Conservation (phyloP, 2,329 filamentous ascomycete genomes). For the Hymenotorrendiella dingleyae region DNA sequence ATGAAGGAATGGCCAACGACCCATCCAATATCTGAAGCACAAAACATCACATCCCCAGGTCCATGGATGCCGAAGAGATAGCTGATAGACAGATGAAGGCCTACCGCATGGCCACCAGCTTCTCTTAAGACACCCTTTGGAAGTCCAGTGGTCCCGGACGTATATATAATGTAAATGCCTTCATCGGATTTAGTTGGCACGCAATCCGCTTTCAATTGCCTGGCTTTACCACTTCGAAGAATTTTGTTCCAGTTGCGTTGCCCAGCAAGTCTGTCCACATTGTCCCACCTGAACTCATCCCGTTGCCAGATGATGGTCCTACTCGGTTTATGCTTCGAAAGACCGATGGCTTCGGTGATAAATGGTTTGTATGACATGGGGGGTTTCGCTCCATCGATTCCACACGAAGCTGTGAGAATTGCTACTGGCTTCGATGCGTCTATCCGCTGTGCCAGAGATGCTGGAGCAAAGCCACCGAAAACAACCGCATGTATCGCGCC, state of each 20-base stretch:
- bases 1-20: slow-evolving; percentile 85
- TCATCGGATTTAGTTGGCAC: slow-evolving; percentile 76
- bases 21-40: slow-evolving; percentile 84
- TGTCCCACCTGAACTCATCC: slow-evolving; percentile 68
- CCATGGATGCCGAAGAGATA: slow-evolving; percentile 80
- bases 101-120: slow-evolving; percentile 81
- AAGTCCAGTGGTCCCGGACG: slow-evolving; percentile 72
- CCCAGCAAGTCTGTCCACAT: slow-evolving; percentile 57
- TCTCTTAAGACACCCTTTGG: slow-evolving; percentile 82
- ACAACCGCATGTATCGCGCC: slow-evolving; percentile 89
- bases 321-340: slow-evolving; percentile 64
- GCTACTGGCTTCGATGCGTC: slow-evolving; percentile 70
- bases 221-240: slow-evolving; percentile 61
- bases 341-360: slow-evolving; percentile 64
- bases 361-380: slow-evolving; percentile 72
- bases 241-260: slow-evolving; percentile 77
- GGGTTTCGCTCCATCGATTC: slow-evolving; percentile 80
- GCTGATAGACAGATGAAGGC: slow-evolving; percentile 72
- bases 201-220: slow-evolving; percentile 63
- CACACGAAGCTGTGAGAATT: slow-evolving; percentile 85
- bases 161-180: slow-evolving; percentile 86
- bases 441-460: slow-evolving; percentile 80
- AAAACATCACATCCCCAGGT: slow-evolving; percentile 70
- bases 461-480: slow-evolving; percentile 83
- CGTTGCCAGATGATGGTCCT: slow-evolving; percentile 81